Conservation (phyloP, 106 monocot species). For the Allium sativum region DNA sequence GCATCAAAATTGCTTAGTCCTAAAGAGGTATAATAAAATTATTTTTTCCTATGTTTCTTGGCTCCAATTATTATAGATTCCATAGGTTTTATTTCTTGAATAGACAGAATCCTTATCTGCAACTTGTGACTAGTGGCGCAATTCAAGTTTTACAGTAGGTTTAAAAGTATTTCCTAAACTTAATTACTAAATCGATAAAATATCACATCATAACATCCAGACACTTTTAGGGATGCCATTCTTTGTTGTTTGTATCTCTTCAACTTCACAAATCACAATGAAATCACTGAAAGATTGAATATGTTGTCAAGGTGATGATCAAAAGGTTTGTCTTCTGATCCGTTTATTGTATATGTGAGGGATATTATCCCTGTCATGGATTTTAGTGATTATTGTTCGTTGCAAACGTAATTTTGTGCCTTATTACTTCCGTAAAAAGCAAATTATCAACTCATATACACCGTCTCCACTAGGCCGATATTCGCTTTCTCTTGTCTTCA, state of each 20-base stretch:
- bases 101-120: constrained; percentile 49
- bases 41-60: neutral
- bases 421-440: too few relatives aligned
- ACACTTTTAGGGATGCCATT: constrained; percentile 56
- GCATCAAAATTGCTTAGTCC: constrained; percentile 40
- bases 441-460: too few relatives aligned
- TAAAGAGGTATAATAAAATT: constrained; percentile 44
- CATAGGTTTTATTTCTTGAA: constrained; percentile 7
- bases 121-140: constrained; percentile 80
- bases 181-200: too few relatives aligned
- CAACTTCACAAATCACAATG: constrained; percentile 45
- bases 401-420: too few relatives aligned
- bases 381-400: too few relatives aligned
- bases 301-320: constrained; percentile 27
- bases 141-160: constrained; percentile 65
- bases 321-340: constrained; percentile 42
- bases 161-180: neutral
- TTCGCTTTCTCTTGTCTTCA: too few relatives aligned
- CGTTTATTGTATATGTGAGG: too few relatives aligned
- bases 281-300: constrained; percentile 80
- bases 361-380: too few relatives aligned
- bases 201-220: too few relatives aligned
- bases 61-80: neutral
- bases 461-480: too few relatives aligned
- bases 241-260: constrained; percentile 64